These are phyloP conservation scores for Henningerozyma blattae DNA, from an alignment of 805 yeast genomes.

Conservation along the genomic window DNA sequence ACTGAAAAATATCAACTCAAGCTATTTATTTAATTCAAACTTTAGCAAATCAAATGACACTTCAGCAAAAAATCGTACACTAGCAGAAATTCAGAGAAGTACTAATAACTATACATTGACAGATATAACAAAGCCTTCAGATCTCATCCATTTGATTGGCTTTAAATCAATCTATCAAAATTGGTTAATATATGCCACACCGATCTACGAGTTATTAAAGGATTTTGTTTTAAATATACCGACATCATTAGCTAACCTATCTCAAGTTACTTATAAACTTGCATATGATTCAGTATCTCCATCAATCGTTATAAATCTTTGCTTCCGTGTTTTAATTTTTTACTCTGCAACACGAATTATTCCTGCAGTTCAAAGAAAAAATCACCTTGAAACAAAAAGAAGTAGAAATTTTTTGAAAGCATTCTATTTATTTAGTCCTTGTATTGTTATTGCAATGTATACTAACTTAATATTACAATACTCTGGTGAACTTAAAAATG, in stretches of 20 bases:
- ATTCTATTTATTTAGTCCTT: constrained; percentile 83
- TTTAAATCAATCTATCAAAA: constrained; percentile 4
- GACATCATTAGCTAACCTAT: constrained; percentile 19
- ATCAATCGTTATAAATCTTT: constrained; percentile 68
- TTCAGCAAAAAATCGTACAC: neutral
- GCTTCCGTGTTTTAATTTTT: constrained; percentile 77
- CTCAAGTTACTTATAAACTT: constrained; percentile 27
- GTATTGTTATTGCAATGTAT: constrained; percentile 88
- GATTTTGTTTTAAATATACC: constrained; percentile 22
- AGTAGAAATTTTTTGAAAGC: constrained; percentile 30
- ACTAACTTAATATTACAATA: constrained; percentile 89
- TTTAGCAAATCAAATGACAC: constrained; percentile 2
- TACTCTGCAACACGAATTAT: constrained; percentile 89
- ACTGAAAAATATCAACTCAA: constrained; percentile 17
- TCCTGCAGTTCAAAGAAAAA: constrained; percentile 48
- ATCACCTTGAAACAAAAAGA: constrained; percentile 14
- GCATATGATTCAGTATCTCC: constrained; percentile 59
- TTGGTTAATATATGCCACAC: constrained; percentile 2
- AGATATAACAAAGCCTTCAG: constrained; percentile 5
- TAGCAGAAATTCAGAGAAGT: neutral
- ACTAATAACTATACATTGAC: neutral
- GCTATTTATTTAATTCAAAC: constrained; percentile 1
- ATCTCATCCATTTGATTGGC: neutral
- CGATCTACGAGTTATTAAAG: constrained; percentile 20
- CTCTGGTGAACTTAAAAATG: constrained; percentile 58